Evolutionary conservation across 1,284 basidiomycete genomes (phyloP), one percentile per base, ranked within the genome.

Genomic region (Jaminaea rosea): DNA sequence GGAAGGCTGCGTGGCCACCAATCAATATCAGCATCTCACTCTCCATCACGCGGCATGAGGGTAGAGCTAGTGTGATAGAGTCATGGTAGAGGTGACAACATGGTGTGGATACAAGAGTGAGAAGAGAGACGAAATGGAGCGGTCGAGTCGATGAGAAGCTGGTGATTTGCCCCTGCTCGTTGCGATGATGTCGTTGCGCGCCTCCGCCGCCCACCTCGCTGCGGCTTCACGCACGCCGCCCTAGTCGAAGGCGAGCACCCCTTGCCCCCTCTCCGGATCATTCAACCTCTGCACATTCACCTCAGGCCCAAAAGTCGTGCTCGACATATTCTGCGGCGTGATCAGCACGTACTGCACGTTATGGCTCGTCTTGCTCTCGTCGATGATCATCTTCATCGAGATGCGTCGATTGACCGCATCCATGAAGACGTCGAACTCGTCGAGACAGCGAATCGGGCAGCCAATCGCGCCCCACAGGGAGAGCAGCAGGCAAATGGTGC

Each of bases 401-500:
- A 93, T 85, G 53, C 83, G 83, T 29, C 93, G 83, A 73, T 96
- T 96, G 52, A 90, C 85, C 23, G 86, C 84, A 71, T 97, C 92
- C 85, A 94, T 89, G 78, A 93, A 96, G 11, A 96, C 91, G 63
- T 94, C 71, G 42, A 60, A 78, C 79, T 68, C 76, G 84, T 93
- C 92, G 28, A 98, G 81, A 69, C 93, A 98, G 53, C 93, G 80
- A 49, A 99, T 81, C 0, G 92, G 93, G 73, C 91, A 93, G 1
- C 87, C 86, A 51, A 93, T 88, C 9, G 88, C 85, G 65, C 94
- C 88, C 94, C 94, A 99, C 39, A 99, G 78, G 5, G 94, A 85
- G 26, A 97, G 78, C 46, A 99, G 78, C 48, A 99, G 76, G 63
- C 89, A 93, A 59, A 97, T 90, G 0, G 94, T 98, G 5, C 90